Evolutionary conservation across 352 stramenopile species (phyloP).

Genomic region (Phytophthora litchii): DNA sequence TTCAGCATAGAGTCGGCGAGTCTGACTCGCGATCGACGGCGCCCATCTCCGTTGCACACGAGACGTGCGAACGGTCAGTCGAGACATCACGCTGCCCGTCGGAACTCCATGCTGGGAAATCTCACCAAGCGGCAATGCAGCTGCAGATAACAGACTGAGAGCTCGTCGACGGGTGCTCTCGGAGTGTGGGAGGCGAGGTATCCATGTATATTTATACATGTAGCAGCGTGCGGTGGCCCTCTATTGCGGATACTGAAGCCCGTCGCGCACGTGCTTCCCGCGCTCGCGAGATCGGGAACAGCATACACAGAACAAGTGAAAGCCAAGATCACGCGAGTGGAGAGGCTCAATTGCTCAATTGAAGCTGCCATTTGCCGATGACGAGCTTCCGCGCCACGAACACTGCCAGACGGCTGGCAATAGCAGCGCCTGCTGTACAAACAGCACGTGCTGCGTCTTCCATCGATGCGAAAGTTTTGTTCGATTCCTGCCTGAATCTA

Average conservation of each 20-base stretch:
- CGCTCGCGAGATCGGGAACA: slow-evolving; percentile 16
- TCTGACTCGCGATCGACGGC: slow-evolving; percentile 17
- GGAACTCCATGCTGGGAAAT: no score
- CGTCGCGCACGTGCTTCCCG: slow-evolving; percentile 30
- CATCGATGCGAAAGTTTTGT: slow-evolving; percentile 7
- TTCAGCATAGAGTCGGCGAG: slow-evolving; percentile 26
- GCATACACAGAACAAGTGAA: slow-evolving; percentile 11
- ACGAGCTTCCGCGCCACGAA: slow-evolving; percentile 2
- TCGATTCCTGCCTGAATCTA: slow-evolving; percentile 8
- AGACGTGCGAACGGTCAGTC: slow-evolving; percentile 10
- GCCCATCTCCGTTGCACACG: slow-evolving; percentile 11
- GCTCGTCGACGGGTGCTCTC: no score
- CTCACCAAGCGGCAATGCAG: no score
- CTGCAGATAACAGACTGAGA: no score
- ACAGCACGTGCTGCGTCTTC: not conserved
- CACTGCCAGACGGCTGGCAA: slow-evolving; percentile 3
- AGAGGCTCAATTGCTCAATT: slow-evolving; percentile 20
- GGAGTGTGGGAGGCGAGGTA: no score
- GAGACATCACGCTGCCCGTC: no score
- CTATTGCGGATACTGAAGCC: not conserved
- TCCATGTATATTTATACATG: no score
- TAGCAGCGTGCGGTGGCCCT: no score
- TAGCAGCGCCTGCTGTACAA: not conserved
- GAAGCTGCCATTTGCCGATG: slow-evolving; percentile 6
- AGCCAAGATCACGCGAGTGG: slow-evolving; percentile 1